Evolutionary conservation across 306 rosid species (phyloP), one percentile per base, ranked within the genome.

Genomic region (Ceratonia siliqua): DNA sequence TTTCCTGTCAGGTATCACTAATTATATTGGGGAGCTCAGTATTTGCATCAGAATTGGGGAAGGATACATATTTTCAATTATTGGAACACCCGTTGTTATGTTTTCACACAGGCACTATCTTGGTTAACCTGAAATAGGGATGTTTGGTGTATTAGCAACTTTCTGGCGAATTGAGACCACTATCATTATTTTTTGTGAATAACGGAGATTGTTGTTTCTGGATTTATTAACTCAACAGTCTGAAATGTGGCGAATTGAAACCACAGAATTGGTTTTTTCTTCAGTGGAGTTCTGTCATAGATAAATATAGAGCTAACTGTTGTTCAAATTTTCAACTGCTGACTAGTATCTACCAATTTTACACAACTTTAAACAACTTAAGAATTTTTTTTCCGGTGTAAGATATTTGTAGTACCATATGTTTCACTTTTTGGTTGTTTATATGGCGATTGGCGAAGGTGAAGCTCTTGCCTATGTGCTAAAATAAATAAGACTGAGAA

Each of bases 1-100:
- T 86, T 79, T 64, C 88, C 21, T 81, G 88, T 35, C 87, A 88
- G 89, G 91, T 84, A 84, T 72, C 75, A 50, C 68, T 65, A 41
- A 52, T 25, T 69, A 62, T 83, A 24, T 57, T 11, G 2, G 6
- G 28, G 63, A 58, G 70, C 62, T 72, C n/a, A 52, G 50, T 66
- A 46, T 78, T 67, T 69, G 56, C 24, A 42, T 69, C 78, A 62
- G 46, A 55, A 36, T 74, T 50, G 42, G 3, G 13, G 71, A 56
- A 82, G 48, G 58, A 52, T 52, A 45, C 50, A 59, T 25, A 6
- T 24, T 22, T 67, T 25, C 32, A 41, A n/a, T 54, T 17, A 62
- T 32, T 49, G 65, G 24, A 48, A 74, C 46, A 62, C 64, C n/a
- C 39, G 43, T 14, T 55, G 17, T 81, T 59, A 11, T 63, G 53